phyloP scores from a whole-genome alignment of 139 green algal genomes.

The Gonium pectorale region DNA sequence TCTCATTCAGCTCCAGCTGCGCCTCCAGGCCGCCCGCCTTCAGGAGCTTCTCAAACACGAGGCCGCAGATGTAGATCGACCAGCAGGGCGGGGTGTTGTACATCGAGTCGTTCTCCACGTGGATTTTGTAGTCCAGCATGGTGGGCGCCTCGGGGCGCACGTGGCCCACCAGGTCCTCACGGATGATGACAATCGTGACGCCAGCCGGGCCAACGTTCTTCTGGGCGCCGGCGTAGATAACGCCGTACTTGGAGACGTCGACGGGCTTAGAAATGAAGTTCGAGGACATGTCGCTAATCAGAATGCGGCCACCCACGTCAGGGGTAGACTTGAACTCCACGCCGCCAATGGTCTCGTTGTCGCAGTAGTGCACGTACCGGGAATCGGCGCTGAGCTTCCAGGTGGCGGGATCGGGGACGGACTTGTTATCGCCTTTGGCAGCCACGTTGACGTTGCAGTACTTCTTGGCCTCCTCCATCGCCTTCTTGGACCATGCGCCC shows the following conservation, averaged over 20 bases:
- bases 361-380: constrained; percentile 98
- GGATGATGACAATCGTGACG: constrained; percentile 95
- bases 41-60: constrained; percentile 96
- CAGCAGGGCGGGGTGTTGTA: constrained; percentile 99
- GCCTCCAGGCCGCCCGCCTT: constrained; percentile 74
- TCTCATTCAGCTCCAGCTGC: constrained; percentile 74
- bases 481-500: constrained; percentile 94
- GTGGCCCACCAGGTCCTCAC: constrained; percentile 95
- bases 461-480: constrained; percentile 89
- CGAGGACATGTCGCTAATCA: constrained; percentile 97
- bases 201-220: constrained; percentile 98
- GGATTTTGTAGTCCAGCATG: constrained; percentile 96
- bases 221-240: constrained; percentile 98
- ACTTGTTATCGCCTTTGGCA: constrained; percentile 92
- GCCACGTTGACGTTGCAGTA: constrained; percentile 79
- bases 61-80: constrained; percentile 97
- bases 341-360: constrained; percentile 99
- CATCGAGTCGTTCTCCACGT: constrained; percentile 91
- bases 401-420: constrained; percentile 70
- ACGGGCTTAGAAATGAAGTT: constrained; percentile 98
- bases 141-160: constrained; percentile 78
- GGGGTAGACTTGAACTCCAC: constrained; percentile 97
- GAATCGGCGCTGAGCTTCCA: constrained; percentile 90
- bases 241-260: constrained; percentile 95
- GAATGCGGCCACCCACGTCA: constrained; percentile 73